Base-by-base conservation (phyloP, 2,329 filamentous ascomycete species). In the Westerdykella sp. region DNA sequence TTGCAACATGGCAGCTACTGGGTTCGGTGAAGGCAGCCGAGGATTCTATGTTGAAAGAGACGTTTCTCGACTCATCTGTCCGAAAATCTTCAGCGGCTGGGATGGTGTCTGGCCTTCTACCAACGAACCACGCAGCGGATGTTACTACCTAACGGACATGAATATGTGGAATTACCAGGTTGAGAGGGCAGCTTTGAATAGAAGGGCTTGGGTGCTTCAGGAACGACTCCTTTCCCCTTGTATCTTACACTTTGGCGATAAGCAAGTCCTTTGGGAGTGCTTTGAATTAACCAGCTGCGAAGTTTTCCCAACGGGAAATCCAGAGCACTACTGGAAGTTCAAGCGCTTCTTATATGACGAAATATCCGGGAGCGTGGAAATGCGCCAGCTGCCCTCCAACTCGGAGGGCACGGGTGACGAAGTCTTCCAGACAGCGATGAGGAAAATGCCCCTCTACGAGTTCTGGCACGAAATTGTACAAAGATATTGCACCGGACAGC, bases 191-290 rank as follows among this genome's bases (percentile, higher is more conserved):
- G 4, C 42, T 1, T 18, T 51, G 1, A 43, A 47, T 21, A 39
- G 41, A 9, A 40, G 48, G 9, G 46, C 42, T 5, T 51, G 46
- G 49, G 45, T 49, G 16, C 31, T 49, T 7, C 46, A 51, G 21
- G 48, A 51, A 23, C 48, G 46, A 14, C 32, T 51, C 0, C 38
- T 51, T 1, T 51, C 48, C 3, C 46, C 40, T 9, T 37, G 48
- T 1, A 43, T 48, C 7, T 15, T 51, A 1, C 46, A 51, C 30
- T 48, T 37, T 28, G 44, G 40, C 7, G 7, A 37, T 1, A 37
- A 39, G 9, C 36, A 48, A 28, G 9, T 48, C 1, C 46, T 37
- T 21, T 51, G 48, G 48, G 48, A 51, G 15, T 51, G 48, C 15
- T 35, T 47, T 13, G 36, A 23, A 12, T 31, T 37, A n/a, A 16